phyloP scores from a whole-genome alignment of 768 basidiomycete genomes.

The Rhizopogon vulgaris region DNA sequence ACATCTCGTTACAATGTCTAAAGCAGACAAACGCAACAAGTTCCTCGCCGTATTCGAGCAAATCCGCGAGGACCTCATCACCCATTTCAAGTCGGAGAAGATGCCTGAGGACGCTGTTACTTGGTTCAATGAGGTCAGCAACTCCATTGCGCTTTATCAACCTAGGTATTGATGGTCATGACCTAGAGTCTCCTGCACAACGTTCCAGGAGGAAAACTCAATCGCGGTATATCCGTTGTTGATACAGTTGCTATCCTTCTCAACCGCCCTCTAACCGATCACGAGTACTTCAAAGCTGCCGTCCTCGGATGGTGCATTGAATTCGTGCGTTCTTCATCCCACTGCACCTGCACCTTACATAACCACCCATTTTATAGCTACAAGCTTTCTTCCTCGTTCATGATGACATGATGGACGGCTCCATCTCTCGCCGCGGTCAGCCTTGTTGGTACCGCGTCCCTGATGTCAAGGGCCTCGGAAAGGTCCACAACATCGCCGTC shows the following conservation, averaged over 20 bases:
- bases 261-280: constrained; percentile 60
- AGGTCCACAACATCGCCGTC: constrained; percentile 64
- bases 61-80: constrained; percentile 75
- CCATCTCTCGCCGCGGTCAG: constrained; percentile 89
- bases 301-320: constrained; percentile 95
- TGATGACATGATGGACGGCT: constrained; percentile 96
- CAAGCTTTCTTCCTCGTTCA: constrained; percentile 97
- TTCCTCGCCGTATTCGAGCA: constrained; percentile 71
- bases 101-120: constrained; percentile 82
- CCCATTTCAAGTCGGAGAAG: constrained; percentile 55
- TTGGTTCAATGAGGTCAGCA: constrained; percentile 76
- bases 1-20: not conserved
- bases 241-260: constrained; percentile 89
- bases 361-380: constrained; percentile 42
- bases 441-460: constrained; percentile 87
- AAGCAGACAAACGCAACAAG: constrained; percentile 45
- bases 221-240: constrained; percentile 93
- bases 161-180: not conserved
- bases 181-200: constrained; percentile 83
- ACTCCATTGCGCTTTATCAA: not conserved
- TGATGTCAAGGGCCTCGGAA: constrained; percentile 31
- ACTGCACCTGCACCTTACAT: not conserved
- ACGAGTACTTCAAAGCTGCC: constrained; percentile 86
- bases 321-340: constrained; percentile 52
- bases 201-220: constrained; percentile 94